Evolutionary conservation across 2,329 filamentous ascomycete genomes (phyloP), one percentile per base, ranked within the genome.

Genomic region (Arthrobotrys megalospora): DNA sequence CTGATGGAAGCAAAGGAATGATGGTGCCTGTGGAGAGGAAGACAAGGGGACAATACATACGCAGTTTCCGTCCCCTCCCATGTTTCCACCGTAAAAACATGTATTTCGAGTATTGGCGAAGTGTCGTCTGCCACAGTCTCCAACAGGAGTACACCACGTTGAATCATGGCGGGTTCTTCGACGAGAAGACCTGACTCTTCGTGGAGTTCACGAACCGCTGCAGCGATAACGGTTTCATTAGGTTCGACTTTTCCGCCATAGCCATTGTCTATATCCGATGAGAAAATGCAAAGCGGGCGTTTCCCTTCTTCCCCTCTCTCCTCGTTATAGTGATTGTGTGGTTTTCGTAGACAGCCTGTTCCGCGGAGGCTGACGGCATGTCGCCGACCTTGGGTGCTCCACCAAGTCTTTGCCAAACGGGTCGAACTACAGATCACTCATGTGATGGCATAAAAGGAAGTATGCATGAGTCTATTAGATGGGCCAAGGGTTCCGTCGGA

Each of bases 181-280:
- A 67, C 55, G 38, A 66, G 45, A 63, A 73, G 60, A 7, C 65
- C 60, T 76, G 67, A 71, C 48, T 68, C 52, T 70, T 80, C 80
- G 50, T 82, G 72, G 21, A 82, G 79, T 64, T 82, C 81, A 63
- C 81, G 81, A 50, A 80, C 70, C 53, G 81, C 81, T 55, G 80
- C 80, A 55, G 76, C 80, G 36, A 76, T 53, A 52, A 81, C 76
- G 16, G 80, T 81, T 79, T 82, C 81, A 32, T 70, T 69, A 32
- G 64, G 72, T 45, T 82, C 81, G 50, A 82, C 76, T 70, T 82
- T 82, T 62, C 81, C 81, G 58, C 81, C 81, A 50, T 81, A 82
- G 53, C 81, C 81, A 76, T 82, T 82, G 52, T 81, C 81, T 81
- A 38, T 67, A 67, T 65, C n/a, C 28, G 38, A 41, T 48, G 36